These are phyloP conservation scores for Cercospora zeina DNA, from an alignment of 2,329 filamentous ascomycete species.

Conservation along the genomic window DNA sequence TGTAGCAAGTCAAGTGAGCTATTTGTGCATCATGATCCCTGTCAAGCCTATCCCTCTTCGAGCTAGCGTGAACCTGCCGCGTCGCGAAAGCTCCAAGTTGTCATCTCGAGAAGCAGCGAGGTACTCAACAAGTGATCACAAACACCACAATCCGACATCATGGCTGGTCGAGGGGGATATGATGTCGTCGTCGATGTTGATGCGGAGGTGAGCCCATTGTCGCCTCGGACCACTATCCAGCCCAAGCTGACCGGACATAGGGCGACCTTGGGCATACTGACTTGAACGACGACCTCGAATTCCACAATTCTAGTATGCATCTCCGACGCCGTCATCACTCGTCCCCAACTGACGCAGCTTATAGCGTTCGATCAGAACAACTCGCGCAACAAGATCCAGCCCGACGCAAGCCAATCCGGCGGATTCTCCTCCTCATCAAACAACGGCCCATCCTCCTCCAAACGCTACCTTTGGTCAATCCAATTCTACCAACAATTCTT, in stretches of 20 bases:
- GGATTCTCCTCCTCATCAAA: slow-evolving; percentile 35
- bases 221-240: neutral
- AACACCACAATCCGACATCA: slow-evolving; percentile 17
- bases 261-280: slow-evolving; percentile 97
- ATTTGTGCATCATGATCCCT: neutral
- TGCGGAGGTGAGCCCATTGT: slow-evolving; percentile 68
- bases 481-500: slow-evolving; percentile 98
- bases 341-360: slow-evolving; percentile 11
- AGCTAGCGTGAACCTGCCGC: slow-evolving; percentile 4
- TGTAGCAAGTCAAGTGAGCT: neutral
- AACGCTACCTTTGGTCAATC: slow-evolving; percentile 89
- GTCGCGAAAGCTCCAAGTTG: slow-evolving; percentile 11
- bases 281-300: slow-evolving; percentile 97
- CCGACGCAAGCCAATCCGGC: slow-evolving; percentile 38
- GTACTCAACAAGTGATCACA: neutral
- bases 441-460: slow-evolving; percentile 46
- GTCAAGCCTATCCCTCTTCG: neutral
- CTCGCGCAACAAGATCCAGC: slow-evolving; percentile 51
- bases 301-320: slow-evolving; percentile 79
- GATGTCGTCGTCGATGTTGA: slow-evolving; percentile 98
- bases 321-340: too few relatives aligned
- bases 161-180: slow-evolving; percentile 70
- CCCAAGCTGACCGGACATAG: slow-evolving; percentile 50
- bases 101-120: slow-evolving; percentile 5
- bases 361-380: slow-evolving; percentile 41